These are phyloP conservation scores for Tuber brumale DNA, from an alignment of 495 filamentous ascomycete species.

Conservation along the genomic window DNA sequence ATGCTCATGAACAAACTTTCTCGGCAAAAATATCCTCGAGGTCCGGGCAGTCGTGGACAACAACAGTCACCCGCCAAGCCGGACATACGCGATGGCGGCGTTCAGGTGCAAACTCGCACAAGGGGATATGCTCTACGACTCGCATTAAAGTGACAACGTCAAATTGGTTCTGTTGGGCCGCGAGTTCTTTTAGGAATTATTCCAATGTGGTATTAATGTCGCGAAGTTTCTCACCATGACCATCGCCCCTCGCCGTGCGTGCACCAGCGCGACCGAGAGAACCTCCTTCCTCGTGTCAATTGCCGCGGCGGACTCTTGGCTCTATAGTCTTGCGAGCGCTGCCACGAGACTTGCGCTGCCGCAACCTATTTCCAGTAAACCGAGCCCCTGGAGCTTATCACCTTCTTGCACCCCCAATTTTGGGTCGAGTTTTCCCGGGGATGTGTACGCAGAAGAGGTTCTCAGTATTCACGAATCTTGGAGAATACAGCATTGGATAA, in stretches of 20 bases:
- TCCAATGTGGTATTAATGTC: conserved; percentile 56
- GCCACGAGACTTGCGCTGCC: conserved; percentile 96
- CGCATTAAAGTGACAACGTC: conserved; percentile 70
- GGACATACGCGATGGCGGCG: conserved; percentile 61
- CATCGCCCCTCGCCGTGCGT: conserved; percentile 62
- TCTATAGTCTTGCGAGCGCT: conserved; percentile 67
- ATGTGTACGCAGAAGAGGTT: conserved; percentile 20
- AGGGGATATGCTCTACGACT: conserved; percentile 84
- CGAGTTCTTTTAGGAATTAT: conserved; percentile 10
- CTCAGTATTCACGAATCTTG: conserved; percentile 46
- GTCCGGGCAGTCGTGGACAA: conserved; percentile 76
- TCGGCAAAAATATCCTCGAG: conserved; percentile 65
- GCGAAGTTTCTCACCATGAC: conserved; percentile 54
- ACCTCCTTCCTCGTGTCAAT: conserved; percentile 77
- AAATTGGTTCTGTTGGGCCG: conserved; percentile 18
- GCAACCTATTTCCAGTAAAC: conserved; percentile 89
- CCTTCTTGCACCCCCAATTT: conserved; percentile 31
- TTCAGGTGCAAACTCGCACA: conserved; percentile 64
- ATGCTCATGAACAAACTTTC: conserved; percentile 88
- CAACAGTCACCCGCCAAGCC: conserved; percentile 87
- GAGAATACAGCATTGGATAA: conserved; percentile 63
- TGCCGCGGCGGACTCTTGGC: conserved; percentile 63
- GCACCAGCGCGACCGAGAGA: conserved; percentile 66
- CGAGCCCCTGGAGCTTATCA: conserved; percentile 42
- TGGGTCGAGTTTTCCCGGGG: conserved; percentile 21